Base-by-base conservation (phyloP, 768 basidiomycete species). In the Roridomyces roridus region DNA sequence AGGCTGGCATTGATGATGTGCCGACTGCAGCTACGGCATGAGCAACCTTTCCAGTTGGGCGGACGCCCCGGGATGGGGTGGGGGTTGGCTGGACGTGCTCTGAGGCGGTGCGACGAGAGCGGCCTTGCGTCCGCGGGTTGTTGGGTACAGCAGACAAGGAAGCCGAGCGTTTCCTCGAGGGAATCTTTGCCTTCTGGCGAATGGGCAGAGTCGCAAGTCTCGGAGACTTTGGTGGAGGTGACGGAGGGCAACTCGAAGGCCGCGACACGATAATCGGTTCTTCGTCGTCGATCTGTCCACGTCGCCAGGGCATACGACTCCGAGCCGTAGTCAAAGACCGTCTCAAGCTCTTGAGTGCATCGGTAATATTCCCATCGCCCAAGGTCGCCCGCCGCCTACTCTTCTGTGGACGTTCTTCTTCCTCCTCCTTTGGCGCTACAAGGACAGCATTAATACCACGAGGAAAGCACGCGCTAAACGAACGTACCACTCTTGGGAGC, bases 271-370 rank as follows among this genome's bases (percentile, higher is more conserved):
- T 11, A n/a, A 63, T 53, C 0, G 57, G 40, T 29, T 59, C 57
- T 15, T 63, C 56, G n/a, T 57, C 51, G 56, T 58, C 57, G 15
- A 34, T 34, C 31, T 34, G 31, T 34, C 15, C 11, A 15, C 25
- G 11, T 6, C 48, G 35, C 48, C 48, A 37, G 20, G 31, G 31
- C 31, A 34, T 15, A 34, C 31, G 46, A 8, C 20, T 39, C 1
- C 60, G 55, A 23, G 37, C 51, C 18, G 49, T 37, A 25, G 42
- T 59, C 48, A 63, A 34, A 39, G 61, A 59, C 18, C 53, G 52
- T 23, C 53, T 31, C 18, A 63, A 21, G 49, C 40, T 55, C 3
- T 53, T 52, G 24, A 63, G 17, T 6, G 57, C 61, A 14, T n/a
- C n/a, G n/a, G n/a, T n/a, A n/a, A n/a, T 17, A 6, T 34, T 10